These are phyloP conservation scores for Amaranthus palmeri DNA, from an alignment of 148 eudicot genomes.

Conservation along the genomic window DNA sequence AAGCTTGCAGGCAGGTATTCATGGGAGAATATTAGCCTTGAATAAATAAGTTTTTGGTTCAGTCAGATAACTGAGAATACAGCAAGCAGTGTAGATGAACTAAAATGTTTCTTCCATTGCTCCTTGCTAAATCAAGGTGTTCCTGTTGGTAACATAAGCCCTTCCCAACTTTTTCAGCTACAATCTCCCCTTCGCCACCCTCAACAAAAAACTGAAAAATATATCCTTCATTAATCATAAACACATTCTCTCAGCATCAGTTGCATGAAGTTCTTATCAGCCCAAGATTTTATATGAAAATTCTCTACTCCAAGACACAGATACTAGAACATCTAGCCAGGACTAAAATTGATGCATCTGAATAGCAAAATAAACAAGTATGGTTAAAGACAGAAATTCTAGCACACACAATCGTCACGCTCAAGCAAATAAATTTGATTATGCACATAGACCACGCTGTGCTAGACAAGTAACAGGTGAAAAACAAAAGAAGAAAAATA, in stretches of 20 bases:
- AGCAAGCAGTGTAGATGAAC: neutral
- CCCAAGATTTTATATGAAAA: neutral
- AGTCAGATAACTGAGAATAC: slow-evolving; percentile 1
- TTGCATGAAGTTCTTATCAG: neutral
- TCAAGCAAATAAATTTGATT: neutral
- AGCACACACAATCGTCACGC: neutral
- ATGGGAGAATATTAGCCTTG: neutral
- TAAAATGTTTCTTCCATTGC: neutral
- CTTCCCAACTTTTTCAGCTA: neutral
- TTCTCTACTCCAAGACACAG: neutral
- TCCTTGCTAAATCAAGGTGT: neutral
- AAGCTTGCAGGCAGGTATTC: neutral
- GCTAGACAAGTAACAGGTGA: neutral
- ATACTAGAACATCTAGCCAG: neutral
- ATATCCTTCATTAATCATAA: neutral
- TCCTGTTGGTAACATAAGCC: neutral
- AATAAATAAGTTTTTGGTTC: neutral
- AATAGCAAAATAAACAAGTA: neutral
- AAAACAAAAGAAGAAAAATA: neutral
- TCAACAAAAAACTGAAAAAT: neutral
- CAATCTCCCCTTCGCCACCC: neutral
- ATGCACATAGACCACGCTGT: neutral
- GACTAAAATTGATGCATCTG: neutral
- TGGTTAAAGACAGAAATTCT: neutral
- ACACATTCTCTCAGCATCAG: neutral